Evolutionary conservation across 495 filamentous ascomycete genomes (phyloP).

Genomic region (Penicillium psychrofluorescens): DNA sequence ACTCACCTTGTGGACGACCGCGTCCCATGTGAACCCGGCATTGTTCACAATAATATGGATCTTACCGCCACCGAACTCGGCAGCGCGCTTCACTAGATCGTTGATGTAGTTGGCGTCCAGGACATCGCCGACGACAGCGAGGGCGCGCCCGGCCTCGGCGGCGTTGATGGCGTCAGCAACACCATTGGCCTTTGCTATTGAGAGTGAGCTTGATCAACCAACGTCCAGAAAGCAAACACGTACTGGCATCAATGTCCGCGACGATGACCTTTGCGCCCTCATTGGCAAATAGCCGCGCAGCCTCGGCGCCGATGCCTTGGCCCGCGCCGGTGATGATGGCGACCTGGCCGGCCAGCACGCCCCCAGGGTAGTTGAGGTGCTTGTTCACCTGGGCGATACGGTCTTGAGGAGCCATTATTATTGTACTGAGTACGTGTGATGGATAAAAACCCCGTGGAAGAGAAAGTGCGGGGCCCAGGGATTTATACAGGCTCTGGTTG

Average conservation of each 20-base stretch:
- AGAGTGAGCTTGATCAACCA: no score
- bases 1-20: constrained; percentile 74
- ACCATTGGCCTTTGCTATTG: constrained; percentile 53
- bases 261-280: constrained; percentile 80
- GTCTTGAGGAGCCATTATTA: constrained; percentile 35
- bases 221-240: constrained; percentile 1
- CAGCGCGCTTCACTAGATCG: constrained; percentile 61
- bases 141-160: constrained; percentile 51
- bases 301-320: constrained; percentile 86
- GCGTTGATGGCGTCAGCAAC: constrained; percentile 59
- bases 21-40: constrained; percentile 86
- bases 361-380: constrained; percentile 74
- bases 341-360: constrained; percentile 69
- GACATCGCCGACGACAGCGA: constrained; percentile 68
- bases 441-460: neutral
- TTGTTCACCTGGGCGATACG: constrained; percentile 60
- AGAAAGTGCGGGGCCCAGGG: constrained; percentile 1
- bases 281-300: constrained; percentile 72
- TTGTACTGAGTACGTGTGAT: no score
- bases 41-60: constrained; percentile 87
- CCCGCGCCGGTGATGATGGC: constrained; percentile 82
- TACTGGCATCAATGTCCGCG: constrained; percentile 71
- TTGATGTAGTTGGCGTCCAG: constrained; percentile 59
- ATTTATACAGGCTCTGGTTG: no score
- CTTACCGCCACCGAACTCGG: constrained; percentile 76